A percentile compares a stretch with the other conserved stretches of the same genome.
These are phyloP conservation scores for Populus alba DNA, from an alignment of 345 rosid genomes.

Conservation along the genomic window DNA sequence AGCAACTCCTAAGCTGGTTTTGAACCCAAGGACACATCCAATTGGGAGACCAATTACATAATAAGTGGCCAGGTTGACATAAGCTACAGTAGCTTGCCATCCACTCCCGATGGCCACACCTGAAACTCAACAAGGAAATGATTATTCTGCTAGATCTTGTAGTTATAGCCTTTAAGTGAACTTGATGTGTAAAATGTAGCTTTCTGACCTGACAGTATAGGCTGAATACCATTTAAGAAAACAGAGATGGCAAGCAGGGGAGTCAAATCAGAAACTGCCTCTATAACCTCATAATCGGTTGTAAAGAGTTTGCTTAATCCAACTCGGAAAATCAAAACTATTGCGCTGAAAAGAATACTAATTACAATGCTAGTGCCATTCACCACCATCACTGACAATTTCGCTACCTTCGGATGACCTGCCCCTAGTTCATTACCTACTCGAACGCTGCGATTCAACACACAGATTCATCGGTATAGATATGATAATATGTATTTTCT, in stretches of 20 bases:
- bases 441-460: constrained; percentile 49
- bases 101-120: constrained; percentile 99
- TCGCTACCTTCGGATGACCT: constrained; percentile 70
- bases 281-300: constrained; percentile 54
- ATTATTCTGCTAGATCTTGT: background rate
- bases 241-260: constrained; percentile 84
- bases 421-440: constrained; percentile 94
- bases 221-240: constrained; percentile 86
- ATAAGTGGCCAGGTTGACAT: constrained; percentile 69
- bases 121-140: constrained; percentile 6
- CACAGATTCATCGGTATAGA: background rate
- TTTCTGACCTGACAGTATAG: constrained; percentile 76
- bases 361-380: constrained; percentile 56
- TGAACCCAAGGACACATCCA: constrained; percentile 91
- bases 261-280: constrained; percentile 58
- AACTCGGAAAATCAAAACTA: constrained; percentile 49
- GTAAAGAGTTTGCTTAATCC: constrained; percentile 74
- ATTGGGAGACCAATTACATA: constrained; percentile 88
- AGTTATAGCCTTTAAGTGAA: background rate
- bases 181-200: background rate
- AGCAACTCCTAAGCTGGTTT: constrained; percentile 69
- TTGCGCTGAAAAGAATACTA: constrained; percentile 47
- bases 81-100: constrained; percentile 94
- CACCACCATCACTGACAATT: constrained; percentile 71
- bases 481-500: background rate